Evolutionary conservation across 305 asterid genomes (phyloP).

Genomic region (Fraxinus albicans): DNA sequence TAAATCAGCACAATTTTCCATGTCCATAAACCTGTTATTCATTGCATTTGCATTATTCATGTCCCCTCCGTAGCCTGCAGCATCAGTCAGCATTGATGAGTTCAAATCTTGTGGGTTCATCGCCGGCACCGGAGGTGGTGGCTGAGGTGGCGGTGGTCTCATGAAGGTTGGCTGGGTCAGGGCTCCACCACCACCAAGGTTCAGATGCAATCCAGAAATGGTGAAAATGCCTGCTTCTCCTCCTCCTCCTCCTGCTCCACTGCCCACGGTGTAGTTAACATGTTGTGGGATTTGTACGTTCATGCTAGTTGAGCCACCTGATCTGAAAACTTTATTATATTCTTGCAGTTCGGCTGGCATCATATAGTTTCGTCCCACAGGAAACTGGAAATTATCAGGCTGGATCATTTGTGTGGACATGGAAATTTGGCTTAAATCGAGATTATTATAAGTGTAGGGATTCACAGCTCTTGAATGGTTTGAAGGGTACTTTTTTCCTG

Average conservation of each 20-base stretch:
- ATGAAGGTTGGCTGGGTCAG: slow-evolving; percentile 44
- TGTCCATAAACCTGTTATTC: slow-evolving; percentile 47
- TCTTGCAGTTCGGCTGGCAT: slow-evolving; percentile 65
- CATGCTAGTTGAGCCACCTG: slow-evolving; percentile 33
- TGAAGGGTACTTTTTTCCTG: slow-evolving; percentile 68
- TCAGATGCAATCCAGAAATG: slow-evolving; percentile 71
- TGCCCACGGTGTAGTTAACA: slow-evolving; percentile 33
- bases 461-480: slow-evolving; percentile 55
- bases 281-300: slow-evolving; percentile 52
- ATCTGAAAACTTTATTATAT: slow-evolving; percentile 36
- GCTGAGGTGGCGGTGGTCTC: slow-evolving; percentile 29
- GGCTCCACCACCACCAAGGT: slow-evolving; percentile 44
- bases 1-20: slow-evolving; percentile 75
- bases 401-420: slow-evolving; percentile 45
- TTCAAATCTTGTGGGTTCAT: slow-evolving; percentile 42
- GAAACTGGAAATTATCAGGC: slow-evolving; percentile 45
- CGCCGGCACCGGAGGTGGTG: background rate
- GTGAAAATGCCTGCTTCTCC: slow-evolving; percentile 47
- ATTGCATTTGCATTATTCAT: slow-evolving; percentile 5
- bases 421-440: slow-evolving; percentile 37
- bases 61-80: slow-evolving; percentile 41
- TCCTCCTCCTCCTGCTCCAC: slow-evolving; percentile 1
- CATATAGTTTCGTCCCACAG: slow-evolving; percentile 44
- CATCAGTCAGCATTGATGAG: slow-evolving; percentile 38
- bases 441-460: slow-evolving; percentile 43